Evolutionary conservation across 148 eudicot species (phyloP).

Genomic region (Tetragonia tetragonoides): DNA sequence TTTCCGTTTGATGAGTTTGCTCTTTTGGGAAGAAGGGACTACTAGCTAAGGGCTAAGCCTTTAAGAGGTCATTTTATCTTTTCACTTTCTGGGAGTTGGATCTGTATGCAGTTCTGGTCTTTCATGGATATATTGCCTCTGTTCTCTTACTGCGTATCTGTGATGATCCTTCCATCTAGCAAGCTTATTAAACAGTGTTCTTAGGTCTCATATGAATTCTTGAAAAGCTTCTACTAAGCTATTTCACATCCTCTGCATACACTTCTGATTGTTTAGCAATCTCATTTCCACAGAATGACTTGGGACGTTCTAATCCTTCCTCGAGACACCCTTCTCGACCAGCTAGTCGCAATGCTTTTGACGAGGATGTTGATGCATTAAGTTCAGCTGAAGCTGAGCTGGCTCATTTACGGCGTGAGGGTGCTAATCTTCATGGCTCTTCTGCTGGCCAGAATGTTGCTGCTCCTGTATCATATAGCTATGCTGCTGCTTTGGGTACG

Average conservation of each 20-base stretch:
- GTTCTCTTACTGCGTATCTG: not conserved
- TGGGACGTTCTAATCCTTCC: slow-evolving; percentile 55
- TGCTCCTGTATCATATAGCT: slow-evolving; percentile 61
- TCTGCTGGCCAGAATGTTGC: slow-evolving; percentile 44
- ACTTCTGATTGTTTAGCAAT: not conserved
- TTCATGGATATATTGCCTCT: not conserved
- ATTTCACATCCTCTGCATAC: not conserved
- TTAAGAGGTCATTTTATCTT: not conserved
- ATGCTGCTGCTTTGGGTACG: slow-evolving; percentile 88
- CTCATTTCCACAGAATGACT: slow-evolving; percentile 59
- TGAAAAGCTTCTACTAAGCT: not conserved
- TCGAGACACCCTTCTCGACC: slow-evolving; percentile 89
- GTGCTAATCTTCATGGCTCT: slow-evolving; percentile 38
- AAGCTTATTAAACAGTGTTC: not conserved
- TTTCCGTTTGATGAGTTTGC: not conserved
- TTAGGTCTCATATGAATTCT: not conserved
- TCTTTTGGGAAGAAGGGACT: not conserved
- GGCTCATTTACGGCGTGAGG: slow-evolving; percentile 48
- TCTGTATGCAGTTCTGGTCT: not conserved
- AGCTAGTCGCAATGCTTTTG: slow-evolving; percentile 83
- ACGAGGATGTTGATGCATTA: slow-evolving; percentile 46
- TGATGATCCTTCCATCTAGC: not conserved
- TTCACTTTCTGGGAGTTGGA: not conserved
- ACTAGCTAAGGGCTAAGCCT: not conserved
- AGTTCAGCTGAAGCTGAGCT: slow-evolving; percentile 70